A percentile compares a stretch with the other conserved stretches of the same genome.
Conservation (phyloP, 73 alveolate genomes). For the Paramecium sonneborni region DNA sequence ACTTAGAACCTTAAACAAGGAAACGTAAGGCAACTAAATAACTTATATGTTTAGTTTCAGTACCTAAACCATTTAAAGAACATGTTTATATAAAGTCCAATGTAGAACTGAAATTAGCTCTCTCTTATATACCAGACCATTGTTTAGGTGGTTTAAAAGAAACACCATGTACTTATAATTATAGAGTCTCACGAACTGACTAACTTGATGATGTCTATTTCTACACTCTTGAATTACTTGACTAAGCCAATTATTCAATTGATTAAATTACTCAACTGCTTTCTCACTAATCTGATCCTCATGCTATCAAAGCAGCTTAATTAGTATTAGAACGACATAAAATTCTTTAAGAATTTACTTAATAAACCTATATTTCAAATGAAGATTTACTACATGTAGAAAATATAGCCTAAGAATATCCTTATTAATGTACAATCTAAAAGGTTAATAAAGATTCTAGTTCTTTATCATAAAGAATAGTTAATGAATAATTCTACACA, state of each 20-base stretch:
- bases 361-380: neutral
- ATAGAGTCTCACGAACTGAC: neutral
- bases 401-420: neutral
- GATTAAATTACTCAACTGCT: neutral
- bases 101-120: slow-evolving; percentile 41
- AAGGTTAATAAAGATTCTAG: neutral
- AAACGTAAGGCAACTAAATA: neutral
- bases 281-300: neutral
- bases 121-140: neutral
- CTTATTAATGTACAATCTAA: slow-evolving; percentile 9
- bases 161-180: neutral
- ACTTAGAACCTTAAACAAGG: neutral
- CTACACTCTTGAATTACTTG: slow-evolving; percentile 3
- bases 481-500: neutral
- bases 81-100: neutral
- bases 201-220: neutral
- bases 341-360: neutral
- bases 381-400: neutral
- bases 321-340: neutral
- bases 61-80: neutral
- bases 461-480: neutral
- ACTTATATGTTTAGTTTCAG: neutral
- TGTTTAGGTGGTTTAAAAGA: slow-evolving; percentile 28
- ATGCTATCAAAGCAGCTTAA: neutral
- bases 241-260: neutral